Evolutionary conservation across 1,284 basidiomycete species (phyloP).

Genomic region (Sanghuangporus weigelae): DNA sequence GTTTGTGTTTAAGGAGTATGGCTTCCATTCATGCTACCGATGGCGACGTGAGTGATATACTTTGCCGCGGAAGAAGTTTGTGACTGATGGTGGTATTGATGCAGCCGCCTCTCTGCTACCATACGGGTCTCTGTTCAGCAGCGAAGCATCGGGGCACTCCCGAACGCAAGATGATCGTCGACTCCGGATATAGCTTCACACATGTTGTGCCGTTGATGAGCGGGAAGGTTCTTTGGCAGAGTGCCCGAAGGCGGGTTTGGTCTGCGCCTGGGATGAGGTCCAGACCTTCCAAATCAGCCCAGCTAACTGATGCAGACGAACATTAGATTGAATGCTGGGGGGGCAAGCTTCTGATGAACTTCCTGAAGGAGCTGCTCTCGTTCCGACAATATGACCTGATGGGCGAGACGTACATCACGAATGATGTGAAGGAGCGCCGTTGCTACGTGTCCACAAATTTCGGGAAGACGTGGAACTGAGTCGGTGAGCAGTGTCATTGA

Average conservation of each 20-base stretch:
- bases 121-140: slow-evolving; percentile 58
- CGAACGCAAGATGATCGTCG: slow-evolving; percentile 80
- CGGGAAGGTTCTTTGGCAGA: slow-evolving; percentile 70
- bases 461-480: slow-evolving; percentile 79
- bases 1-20: slow-evolving; percentile 94
- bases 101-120: slow-evolving; percentile 77
- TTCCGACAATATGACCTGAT: slow-evolving; percentile 98
- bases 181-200: slow-evolving; percentile 90
- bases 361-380: slow-evolving; percentile 89
- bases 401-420: slow-evolving; percentile 88
- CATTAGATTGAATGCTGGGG: slow-evolving; percentile 83
- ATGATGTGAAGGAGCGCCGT: slow-evolving; percentile 83
- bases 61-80: not conserved
- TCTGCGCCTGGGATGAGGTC: not conserved
- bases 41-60: slow-evolving; percentile 60
- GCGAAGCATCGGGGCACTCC: slow-evolving; percentile 43
- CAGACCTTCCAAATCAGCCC: no score
- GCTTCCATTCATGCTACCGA: slow-evolving; percentile 79
- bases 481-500: slow-evolving; percentile 47
- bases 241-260: slow-evolving; percentile 66
- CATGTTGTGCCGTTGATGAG: slow-evolving; percentile 85
- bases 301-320: not conserved
- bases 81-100: slow-evolving; percentile 17
- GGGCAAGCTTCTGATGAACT: slow-evolving; percentile 93
- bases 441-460: slow-evolving; percentile 81